Conservation (phyloP, 2,329 filamentous ascomycete species). For the Alternaria solani region DNA sequence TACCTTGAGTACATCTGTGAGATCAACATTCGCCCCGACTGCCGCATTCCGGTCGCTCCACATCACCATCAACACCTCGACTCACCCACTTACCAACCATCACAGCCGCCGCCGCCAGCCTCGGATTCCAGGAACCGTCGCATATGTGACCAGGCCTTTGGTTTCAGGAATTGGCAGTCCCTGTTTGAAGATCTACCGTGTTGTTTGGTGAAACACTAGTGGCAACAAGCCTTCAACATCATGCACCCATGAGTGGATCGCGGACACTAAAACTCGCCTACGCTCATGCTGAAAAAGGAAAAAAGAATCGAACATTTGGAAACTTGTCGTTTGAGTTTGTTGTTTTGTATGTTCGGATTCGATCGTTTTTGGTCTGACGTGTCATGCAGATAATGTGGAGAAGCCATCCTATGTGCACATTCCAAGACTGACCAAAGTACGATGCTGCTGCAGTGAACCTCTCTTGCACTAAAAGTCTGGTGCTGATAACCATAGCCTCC, state of each 20-base stretch:
- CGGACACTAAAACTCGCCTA: constrained; percentile 6
- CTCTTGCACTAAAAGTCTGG: not conserved
- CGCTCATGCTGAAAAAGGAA: not conserved
- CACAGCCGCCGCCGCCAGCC: not conserved
- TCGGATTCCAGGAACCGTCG: not conserved
- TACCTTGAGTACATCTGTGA: too few species aligned
- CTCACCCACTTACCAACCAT: constrained; percentile 8
- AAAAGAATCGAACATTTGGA: not conserved
- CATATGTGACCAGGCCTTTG: constrained; percentile 4
- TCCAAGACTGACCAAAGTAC: not conserved
- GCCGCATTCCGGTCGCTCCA: constrained; percentile 8
- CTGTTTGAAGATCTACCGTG: constrained; percentile 32
- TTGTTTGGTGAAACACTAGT: constrained; percentile 37
- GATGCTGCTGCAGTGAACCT: not conserved
- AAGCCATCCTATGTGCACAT: not conserved
- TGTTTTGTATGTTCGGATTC: constrained; percentile 3
- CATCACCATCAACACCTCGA: constrained; percentile 5
- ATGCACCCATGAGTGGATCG: not conserved
- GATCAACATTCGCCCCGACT: constrained; percentile 4
- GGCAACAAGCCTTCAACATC: constrained; percentile 29
- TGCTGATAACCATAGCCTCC: not conserved
- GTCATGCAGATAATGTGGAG: not conserved
- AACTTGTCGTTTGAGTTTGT: constrained; percentile 13
- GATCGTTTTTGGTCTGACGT: not conserved
- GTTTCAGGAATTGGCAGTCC: constrained; percentile 13